Conservation (phyloP, 2,329 filamentous ascomycete genomes). For the Colletotrichum liaoningense region DNA sequence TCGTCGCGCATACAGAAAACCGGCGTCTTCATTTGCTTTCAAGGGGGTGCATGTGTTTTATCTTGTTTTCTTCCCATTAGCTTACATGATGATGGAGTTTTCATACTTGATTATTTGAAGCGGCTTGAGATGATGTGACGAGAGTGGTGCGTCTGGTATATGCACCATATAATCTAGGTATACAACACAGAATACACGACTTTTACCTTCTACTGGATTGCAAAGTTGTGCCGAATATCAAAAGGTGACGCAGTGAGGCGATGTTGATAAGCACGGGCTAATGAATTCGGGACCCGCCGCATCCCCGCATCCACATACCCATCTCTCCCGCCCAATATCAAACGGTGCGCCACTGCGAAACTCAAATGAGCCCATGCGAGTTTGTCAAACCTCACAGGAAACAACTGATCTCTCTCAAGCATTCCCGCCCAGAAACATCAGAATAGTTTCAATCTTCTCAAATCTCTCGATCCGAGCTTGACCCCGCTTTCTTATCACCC, state of each 20-base stretch:
- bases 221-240: background rate
- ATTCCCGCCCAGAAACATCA: background rate
- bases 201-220: background rate
- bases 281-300: slow-evolving; percentile 7
- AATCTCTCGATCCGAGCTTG: background rate
- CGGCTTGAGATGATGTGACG: background rate
- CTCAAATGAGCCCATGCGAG: background rate
- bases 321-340: background rate
- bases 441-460: no score
- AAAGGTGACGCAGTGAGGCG: slow-evolving; percentile 13
- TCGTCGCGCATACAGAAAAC: slow-evolving; percentile 13
- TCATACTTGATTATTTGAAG: background rate
- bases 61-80: background rate
- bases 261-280: slow-evolving; percentile 21
- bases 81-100: background rate
- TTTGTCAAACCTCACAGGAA: background rate
- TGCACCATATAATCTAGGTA: background rate
- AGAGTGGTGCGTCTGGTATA: background rate
- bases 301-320: slow-evolving; percentile 24
- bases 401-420: background rate
- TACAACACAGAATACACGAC: background rate
- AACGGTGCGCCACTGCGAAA: slow-evolving; percentile 1
- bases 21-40: slow-evolving; percentile 9
- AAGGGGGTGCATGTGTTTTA: background rate
- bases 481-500: background rate